Base-by-base conservation (phyloP, 129 eudicot species). In the Lonicera japonica region DNA sequence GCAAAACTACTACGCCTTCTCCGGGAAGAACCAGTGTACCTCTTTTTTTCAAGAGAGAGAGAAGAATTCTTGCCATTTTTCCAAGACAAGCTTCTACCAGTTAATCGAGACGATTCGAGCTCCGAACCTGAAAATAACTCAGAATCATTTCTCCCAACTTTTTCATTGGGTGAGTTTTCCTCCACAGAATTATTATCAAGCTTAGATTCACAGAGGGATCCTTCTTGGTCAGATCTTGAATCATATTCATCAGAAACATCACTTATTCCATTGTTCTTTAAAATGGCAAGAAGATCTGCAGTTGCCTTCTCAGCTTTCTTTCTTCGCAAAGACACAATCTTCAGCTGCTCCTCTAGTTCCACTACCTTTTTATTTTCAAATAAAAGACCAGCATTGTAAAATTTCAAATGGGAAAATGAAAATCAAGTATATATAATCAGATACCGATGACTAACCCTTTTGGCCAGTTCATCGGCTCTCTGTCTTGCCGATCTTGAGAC, bases 251-350 rank as follows among this genome's bases (percentile, higher is more conserved):
- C 97, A 0, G 97, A 84, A 20, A 77, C 63, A 61, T 87, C 96
- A 18, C 65, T 78, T 58, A 82, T 64, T 34, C 95, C 96, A 72
- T 74, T 77, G 66, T 67, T 80, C 64, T 84, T 86, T 60, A 92
- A 56, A 16, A 87, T 80, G 53, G 91, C 79, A 70, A 92, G 96
- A 76, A 92, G 88, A 22, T 82, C 95, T 43, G 70, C 79, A 38
- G 98, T 77, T 68, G 96, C 96, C 74, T 82, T 92, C 70, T 87
- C 98, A 54, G 98, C 98, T 71, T 75, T 84, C 77, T 75, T 80
- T 74, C 97, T 84, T 77, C 86, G 95, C 52, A 84, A 73, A 58
- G 86, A 63, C 40, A 84, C 94, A 58, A 62, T 64, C 75, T 87
- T 82, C 17, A 92, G 85, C 79, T 92, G 88, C 24, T 87, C 91